Percentiles rank a stretch among this genome's conserved stretches.
phyloP scores from a whole-genome alignment of 306 rosid species.

The Citrullus amarus region DNA sequence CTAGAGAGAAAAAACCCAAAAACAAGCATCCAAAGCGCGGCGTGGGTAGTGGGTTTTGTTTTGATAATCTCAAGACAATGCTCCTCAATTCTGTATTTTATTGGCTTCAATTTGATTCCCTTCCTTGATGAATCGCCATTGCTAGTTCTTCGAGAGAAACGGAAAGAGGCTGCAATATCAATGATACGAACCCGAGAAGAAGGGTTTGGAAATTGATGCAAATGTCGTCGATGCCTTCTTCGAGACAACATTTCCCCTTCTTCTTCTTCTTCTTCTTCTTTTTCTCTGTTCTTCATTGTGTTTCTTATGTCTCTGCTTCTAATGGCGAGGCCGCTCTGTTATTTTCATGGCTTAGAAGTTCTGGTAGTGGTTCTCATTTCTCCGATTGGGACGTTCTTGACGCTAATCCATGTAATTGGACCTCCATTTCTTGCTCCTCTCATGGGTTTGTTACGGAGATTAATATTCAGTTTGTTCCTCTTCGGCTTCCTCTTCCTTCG shows the following conservation, averaged over 20 bases:
- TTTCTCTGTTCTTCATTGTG: background rate
- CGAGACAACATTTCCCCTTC: conserved; percentile 20
- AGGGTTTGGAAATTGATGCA: conserved; percentile 26
- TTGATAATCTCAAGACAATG: background rate
- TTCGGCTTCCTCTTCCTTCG: conserved; percentile 57
- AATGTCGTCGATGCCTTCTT: conserved; percentile 19
- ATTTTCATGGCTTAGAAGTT: conserved; percentile 52
- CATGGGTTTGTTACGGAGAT: conserved; percentile 42
- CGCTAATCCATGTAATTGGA: conserved; percentile 61
- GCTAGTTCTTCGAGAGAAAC: conserved; percentile 5
- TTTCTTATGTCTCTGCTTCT: conserved; percentile 22
- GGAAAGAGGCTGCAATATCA: conserved; percentile 11
- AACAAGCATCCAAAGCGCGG: conserved; percentile 4
- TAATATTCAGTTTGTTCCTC: conserved; percentile 33
- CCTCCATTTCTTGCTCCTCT: conserved; percentile 56
- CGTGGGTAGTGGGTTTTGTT: conserved; percentile 1
- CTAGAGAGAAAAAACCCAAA: background rate
- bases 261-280: background rate
- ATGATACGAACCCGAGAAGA: conserved; percentile 18
- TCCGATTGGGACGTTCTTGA: conserved; percentile 46
- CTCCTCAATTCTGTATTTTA: background rate
- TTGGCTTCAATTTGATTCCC: background rate
- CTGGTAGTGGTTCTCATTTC: conserved; percentile 21
- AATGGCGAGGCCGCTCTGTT: conserved; percentile 34
- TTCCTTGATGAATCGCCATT: background rate